Evolutionary conservation across 169 alveolate genomes (phyloP), one percentile per base, ranked within the genome.

Genomic region (Eimeria necatrix): DNA sequence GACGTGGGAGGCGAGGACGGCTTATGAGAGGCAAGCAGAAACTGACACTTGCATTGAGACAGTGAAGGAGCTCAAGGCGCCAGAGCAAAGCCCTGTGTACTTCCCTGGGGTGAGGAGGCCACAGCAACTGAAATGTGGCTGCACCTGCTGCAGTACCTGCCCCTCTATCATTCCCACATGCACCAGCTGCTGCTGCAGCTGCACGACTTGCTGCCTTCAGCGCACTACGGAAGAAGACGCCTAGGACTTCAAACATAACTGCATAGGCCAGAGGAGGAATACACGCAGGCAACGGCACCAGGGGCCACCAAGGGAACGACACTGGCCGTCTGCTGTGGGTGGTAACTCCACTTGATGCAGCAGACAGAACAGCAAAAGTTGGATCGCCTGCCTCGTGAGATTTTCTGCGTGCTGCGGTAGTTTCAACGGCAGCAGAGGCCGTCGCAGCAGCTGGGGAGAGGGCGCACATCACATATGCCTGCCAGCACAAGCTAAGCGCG

Each of bases 101-200:
- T 20, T 76, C 87, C 18, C 87, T 24, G 16, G 87, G 87, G 87
- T 76, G 87, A 26, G 87, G 87, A 48, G 87, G 87, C 87, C 87
- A 76, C 68, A 76, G 41, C 41, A 76, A 48, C 64, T 49, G 64
- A 20, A 76, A 51, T 10, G 91, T 53, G 32, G 85, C 85, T 0
- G 91, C 74, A 0, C 49, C 91, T 24, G 91, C 71, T 10, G 52
- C 48, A 4, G 91, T 73, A 20, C 22, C 71, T 4, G 91, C 53
- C n/a, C 41, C 91, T 22, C 41, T 76, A 24, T 24, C 71, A 4
- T 24, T 49, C 12, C 59, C 91, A 51, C 56, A 4, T 52, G 91
- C 41, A 32, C 41, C 86, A 9, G 89, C 70, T 49, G 89, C n/a
- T 32, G 48, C 76, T 53, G 91, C 51, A 20, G 76, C 91, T 52